A percentile compares a stretch with the other conserved stretches of the same genome.
Conservation (phyloP, 2,329 filamentous ascomycete genomes). For the Hawksworthiomyces lignivorus region DNA sequence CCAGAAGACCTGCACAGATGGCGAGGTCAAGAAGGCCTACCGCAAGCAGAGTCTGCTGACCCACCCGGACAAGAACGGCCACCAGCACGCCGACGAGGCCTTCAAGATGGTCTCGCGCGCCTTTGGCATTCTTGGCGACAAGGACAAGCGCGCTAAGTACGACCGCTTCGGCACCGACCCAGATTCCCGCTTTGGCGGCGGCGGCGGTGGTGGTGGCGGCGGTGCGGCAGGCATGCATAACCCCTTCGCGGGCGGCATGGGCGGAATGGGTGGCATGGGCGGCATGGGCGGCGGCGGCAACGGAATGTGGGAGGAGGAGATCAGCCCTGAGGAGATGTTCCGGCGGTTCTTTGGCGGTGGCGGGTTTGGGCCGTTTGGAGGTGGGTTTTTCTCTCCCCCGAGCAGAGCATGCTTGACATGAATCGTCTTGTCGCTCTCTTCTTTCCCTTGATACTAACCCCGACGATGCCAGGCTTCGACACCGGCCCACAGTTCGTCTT, state of each 20-base stretch:
- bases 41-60: constrained; percentile 88
- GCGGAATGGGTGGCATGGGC: too few relatives aligned
- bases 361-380: constrained; percentile 52
- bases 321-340: constrained; percentile 95
- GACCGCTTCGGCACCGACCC: constrained; percentile 89
- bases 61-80: constrained; percentile 98
- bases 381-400: constrained; percentile 18
- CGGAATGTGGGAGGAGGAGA: constrained; percentile 73
- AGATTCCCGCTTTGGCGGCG: constrained; percentile 71
- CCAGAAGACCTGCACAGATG: constrained; percentile 60
- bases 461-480: constrained; percentile 56
- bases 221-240: constrained; percentile 29
- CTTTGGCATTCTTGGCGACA: constrained; percentile 86
- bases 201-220: constrained; percentile 31
- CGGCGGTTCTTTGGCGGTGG: constrained; percentile 89
- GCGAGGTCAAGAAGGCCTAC: constrained; percentile 96
- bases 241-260: constrained; percentile 13
- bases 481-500: constrained; percentile 86
- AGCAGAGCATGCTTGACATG: too few relatives aligned
- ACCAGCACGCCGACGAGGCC: constrained; percentile 89
- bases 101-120: constrained; percentile 97
- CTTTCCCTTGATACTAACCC: not conserved
- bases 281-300: constrained; percentile 46
- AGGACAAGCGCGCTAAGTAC: constrained; percentile 84
- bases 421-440: too few relatives aligned